A percentile compares a stretch with the other conserved stretches of the same genome.
phyloP scores from a whole-genome alignment of 345 rosid species.

The Bruguiera sexangula region DNA sequence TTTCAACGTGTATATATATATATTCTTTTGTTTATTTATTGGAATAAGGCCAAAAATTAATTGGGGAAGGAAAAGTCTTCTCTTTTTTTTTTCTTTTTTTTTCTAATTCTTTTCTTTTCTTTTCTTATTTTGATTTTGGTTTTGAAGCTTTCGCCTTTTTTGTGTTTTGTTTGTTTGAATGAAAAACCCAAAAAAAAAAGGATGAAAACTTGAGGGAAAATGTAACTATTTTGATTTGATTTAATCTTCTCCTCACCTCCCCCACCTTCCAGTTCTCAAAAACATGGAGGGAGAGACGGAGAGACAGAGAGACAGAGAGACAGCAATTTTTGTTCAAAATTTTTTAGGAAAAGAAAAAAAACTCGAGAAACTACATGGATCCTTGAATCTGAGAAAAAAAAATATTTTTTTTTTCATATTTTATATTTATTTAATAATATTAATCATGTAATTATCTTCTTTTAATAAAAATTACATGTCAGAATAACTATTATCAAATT shows the following conservation, averaged over 20 bases:
- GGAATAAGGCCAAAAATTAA: too few relatives aligned
- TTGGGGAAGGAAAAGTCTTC: too few relatives aligned
- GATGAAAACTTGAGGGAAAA: background rate
- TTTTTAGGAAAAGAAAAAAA: background rate
- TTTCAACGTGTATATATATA: too few relatives aligned
- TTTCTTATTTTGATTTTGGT: background rate
- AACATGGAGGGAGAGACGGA: background rate
- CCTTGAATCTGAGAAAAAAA: background rate
- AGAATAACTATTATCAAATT: too few relatives aligned
- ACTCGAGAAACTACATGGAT: too few relatives aligned
- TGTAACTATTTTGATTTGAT: too few relatives aligned
- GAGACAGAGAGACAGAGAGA: background rate
- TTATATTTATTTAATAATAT: background rate
- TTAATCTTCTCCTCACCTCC: slow-evolving; percentile 1
- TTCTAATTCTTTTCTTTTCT: background rate
- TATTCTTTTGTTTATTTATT: too few relatives aligned
- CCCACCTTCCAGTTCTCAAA: background rate
- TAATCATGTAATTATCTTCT: too few relatives aligned
- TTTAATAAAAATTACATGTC: too few relatives aligned
- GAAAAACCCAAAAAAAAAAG: background rate
- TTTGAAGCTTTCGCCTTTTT: background rate
- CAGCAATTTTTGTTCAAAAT: background rate
- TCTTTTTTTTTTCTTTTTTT: background rate
- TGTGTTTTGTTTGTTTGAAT: background rate
- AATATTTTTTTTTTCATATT: background rate